phyloP scores from a whole-genome alignment of 176 grass and related monocot genomes.

The Coix lacrymajobi region DNA sequence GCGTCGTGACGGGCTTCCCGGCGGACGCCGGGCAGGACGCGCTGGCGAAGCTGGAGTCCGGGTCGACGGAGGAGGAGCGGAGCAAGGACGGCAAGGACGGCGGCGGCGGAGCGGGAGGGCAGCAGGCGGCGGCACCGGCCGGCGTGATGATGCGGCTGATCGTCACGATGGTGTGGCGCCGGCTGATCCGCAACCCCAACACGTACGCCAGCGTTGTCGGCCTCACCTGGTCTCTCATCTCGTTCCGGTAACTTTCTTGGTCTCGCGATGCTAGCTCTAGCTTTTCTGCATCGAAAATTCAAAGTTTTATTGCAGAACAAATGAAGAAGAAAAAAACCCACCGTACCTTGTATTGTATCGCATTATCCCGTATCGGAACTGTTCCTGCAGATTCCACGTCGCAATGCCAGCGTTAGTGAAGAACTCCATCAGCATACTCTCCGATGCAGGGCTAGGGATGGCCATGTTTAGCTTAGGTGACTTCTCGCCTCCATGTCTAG shows the following conservation, averaged over 20 bases:
- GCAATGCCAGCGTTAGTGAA: slow-evolving; percentile 59
- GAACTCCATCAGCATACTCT: slow-evolving; percentile 88
- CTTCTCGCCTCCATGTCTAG: neutral
- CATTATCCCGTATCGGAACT: neutral
- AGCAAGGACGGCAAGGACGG: neutral
- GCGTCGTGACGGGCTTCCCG: slow-evolving; percentile 35
- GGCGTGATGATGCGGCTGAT: slow-evolving; percentile 82
- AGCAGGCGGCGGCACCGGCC: slow-evolving; percentile 48
- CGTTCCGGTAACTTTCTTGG: slow-evolving; percentile 49
- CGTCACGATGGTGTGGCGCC: slow-evolving; percentile 88
- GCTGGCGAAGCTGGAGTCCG: slow-evolving; percentile 52
- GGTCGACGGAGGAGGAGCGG: slow-evolving; percentile 32
- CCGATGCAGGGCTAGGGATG: slow-evolving; percentile 86
- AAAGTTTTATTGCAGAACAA: neutral
- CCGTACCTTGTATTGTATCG: neutral
- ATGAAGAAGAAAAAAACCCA: neutral
- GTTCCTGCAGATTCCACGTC: slow-evolving; percentile 60
- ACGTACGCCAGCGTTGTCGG: slow-evolving; percentile 87
- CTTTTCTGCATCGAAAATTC: neutral
- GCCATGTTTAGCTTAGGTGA: slow-evolving; percentile 89
- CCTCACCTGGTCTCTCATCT: slow-evolving; percentile 77
- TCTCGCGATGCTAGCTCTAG: neutral
- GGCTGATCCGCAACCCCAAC: slow-evolving; percentile 92
- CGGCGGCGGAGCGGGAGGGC: neutral
- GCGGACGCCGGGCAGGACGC: slow-evolving; percentile 28